Base-by-base conservation (phyloP, 352 stramenopile genomes). In the Globisporangium megalacanthum region DNA sequence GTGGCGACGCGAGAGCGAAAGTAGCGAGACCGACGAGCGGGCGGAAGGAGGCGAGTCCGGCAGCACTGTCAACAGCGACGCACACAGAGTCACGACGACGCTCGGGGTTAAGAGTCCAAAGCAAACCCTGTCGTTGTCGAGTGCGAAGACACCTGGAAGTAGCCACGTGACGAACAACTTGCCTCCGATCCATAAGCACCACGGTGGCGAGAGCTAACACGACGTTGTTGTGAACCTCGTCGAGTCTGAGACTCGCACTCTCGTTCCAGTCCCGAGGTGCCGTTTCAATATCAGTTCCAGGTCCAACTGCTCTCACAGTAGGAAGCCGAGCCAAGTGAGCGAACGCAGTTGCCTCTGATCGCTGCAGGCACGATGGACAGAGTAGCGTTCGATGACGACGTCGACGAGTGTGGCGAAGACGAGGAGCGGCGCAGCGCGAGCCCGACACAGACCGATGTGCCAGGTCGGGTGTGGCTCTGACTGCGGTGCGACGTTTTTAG, bases 381-480 rank as follows among this genome's bases (percentile, higher is more conserved):
- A n/a, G 20, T 4, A 10, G 10, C 22, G 35, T 46, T 55, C 50
- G 25, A 33, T 13, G 58, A 55, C 2, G 44, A 63, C 6, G 60
- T 59, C 3, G 48, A 52, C 33, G 46, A 53, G 36, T 47, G 45
- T 9, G 53, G 25, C 19, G 54, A 69, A 3, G 49, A 47, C 49
- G 54, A 62, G 9, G 61, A 64, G 49, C 50, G 52, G 7, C 13
- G 60, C 49, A 69, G 67, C 1, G 69, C 69, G 0, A 60, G 66
- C 54, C 68, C 64, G 41, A 66, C 59, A 29, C 69, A 70, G 17
- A 77, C 78, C 42, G 49, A 70, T 44, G 50, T 65, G 42, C 63
- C 59, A 6, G 6, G 35, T 39, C 1, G 7, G 35, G 6, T 39
- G 35, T 13, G 20, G 25, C 25, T 29, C 36, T 4, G 66, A 62